These are phyloP conservation scores for Fusarium pininemorale DNA, from an alignment of 2,329 filamentous ascomycete species.

Conservation along the genomic window DNA sequence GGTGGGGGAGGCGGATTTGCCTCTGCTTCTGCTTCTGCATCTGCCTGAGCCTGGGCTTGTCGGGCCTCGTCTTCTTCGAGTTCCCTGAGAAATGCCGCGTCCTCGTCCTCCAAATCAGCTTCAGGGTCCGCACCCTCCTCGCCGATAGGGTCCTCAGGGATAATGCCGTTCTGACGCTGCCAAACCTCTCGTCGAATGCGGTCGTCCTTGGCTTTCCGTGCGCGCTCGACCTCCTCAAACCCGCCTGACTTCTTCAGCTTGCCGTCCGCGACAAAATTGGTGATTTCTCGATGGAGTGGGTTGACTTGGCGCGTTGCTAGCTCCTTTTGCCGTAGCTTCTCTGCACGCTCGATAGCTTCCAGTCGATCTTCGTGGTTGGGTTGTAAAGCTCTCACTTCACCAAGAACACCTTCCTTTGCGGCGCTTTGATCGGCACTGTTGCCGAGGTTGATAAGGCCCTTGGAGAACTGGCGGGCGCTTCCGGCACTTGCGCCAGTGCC, in stretches of 20 bases:
- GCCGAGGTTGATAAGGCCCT: constrained; percentile 62
- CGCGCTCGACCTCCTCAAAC: constrained; percentile 90
- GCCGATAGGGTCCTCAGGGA: constrained; percentile 55
- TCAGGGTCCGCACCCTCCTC: constrained; percentile 46
- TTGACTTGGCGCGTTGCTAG: constrained; percentile 80
- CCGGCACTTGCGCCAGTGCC: constrained; percentile 61
- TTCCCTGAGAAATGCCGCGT: constrained; percentile 19
- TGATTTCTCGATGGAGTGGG: constrained; percentile 84
- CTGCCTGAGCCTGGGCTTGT: constrained; percentile 2
- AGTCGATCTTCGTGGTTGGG: constrained; percentile 93
- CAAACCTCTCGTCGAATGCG: constrained; percentile 82
- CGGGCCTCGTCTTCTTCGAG: constrained; percentile 6
- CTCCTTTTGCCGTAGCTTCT: constrained; percentile 89
- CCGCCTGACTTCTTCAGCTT: constrained; percentile 96
- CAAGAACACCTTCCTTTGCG: constrained; percentile 90
- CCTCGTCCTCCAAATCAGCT: constrained; percentile 20
- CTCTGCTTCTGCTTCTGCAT: constrained; percentile 2
- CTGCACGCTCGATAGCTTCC: constrained; percentile 96
- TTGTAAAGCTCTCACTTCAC: constrained; percentile 90
- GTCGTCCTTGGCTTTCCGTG: constrained; percentile 87
- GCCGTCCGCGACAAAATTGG: constrained; percentile 85
- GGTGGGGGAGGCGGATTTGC: constrained; percentile 17
- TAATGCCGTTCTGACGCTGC: constrained; percentile 70
- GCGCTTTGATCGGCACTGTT: constrained; percentile 74
- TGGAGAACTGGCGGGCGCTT: constrained; percentile 65